Evolutionary conservation across 768 basidiomycete species (phyloP), one percentile per base, ranked within the genome.

Genomic region (Leccinellum luteum): DNA sequence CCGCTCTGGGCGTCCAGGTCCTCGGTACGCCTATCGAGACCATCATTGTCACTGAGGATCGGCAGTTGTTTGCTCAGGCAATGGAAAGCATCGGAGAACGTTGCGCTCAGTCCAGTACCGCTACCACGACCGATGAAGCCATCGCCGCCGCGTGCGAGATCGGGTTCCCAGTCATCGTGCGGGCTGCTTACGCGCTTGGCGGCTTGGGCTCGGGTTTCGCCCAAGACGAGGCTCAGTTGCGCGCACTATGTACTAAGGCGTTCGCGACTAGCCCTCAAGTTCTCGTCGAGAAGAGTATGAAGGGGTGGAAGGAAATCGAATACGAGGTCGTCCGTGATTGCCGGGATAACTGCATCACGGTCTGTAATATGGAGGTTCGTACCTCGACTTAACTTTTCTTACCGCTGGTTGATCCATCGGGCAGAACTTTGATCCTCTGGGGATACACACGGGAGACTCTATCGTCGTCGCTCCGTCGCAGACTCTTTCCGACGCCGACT

Each of bases 251-350:
- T 69, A 82, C 80, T 64, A 97, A 95, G 77, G 96, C 97, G 10
- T 98, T 99, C 69, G 95, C 96, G 47, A 98, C 94, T 14, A 94
- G 92, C 65, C 94, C 96, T 45, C 97, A 98, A 75, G 95, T 99
- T 0, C 80, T 99, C n/a, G 94, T 99, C 15, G 97, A 99, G 80
- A 95, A 87, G 81, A 94, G 92, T 66, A 98, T 98, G 96, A 98
- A 98, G 76, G 96, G 96, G 3, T 99, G 96, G 96, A 98, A 99
- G 76, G 96, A 99, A 79, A 96, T 99, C 63, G 96, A 99, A 77
- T 99, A 99, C 66, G 96, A 99, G 71, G 96, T 99, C 51, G 96
- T 98, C 12, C 83, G 96, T 58, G 96, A 99, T 74, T 98, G 94
- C 77, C 82, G 92, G 60, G 92, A 98, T 70, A 99, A 99, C 71